These are phyloP conservation scores for Sanguinoderma infundibulare DNA, from an alignment of 1,284 basidiomycete genomes.

Conservation along the genomic window DNA sequence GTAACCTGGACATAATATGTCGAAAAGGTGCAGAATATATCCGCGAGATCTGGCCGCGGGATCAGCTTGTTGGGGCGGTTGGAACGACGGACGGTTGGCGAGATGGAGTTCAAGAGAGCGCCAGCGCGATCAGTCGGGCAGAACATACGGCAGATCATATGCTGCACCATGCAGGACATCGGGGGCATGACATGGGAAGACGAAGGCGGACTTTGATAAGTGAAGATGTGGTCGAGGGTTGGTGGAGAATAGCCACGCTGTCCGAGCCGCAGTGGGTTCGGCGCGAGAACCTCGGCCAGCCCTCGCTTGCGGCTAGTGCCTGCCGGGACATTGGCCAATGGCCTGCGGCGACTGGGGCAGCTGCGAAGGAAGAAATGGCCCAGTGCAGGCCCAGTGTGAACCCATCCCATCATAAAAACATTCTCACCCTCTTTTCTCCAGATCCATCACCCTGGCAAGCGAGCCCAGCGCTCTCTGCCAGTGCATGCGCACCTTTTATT, in stretches of 20 bases:
- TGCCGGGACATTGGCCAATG: constrained; percentile 18
- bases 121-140: not conserved
- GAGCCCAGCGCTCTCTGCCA: not conserved
- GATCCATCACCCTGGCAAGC: constrained; percentile 2
- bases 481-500: not conserved
- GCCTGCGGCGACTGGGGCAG: constrained; percentile 10
- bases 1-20: constrained; percentile 7
- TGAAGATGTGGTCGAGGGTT: not conserved
- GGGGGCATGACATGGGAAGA: not conserved
- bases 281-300: constrained; percentile 27
- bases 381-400: too few species aligned
- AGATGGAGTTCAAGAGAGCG: not conserved
- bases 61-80: not conserved
- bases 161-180: not conserved
- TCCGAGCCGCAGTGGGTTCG: constrained; percentile 10
- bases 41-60: constrained; percentile 10
- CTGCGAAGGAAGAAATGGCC: constrained; percentile 19
- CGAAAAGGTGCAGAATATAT: too few species aligned
- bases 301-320: constrained; percentile 22
- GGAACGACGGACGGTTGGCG: not conserved
- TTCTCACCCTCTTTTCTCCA: constrained; percentile 14
- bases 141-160: not conserved
- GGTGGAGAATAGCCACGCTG: constrained; percentile 25
- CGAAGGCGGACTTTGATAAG: not conserved
- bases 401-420: constrained; percentile 7